Conservation (phyloP, 2,329 filamentous ascomycete genomes). For the Nectriaceae sp. region DNA sequence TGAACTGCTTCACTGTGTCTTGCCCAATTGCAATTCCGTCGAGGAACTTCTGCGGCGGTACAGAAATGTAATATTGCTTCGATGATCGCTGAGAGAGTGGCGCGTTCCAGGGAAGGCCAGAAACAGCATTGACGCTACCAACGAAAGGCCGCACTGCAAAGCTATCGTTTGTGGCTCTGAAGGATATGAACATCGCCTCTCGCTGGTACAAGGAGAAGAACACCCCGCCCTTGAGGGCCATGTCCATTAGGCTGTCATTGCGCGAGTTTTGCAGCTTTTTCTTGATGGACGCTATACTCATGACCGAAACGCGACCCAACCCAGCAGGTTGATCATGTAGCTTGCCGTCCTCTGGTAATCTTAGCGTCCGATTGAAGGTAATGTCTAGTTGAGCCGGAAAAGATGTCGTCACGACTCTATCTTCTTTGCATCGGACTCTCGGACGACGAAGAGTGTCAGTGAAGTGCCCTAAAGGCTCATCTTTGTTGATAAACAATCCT, state of each 20-base stretch:
- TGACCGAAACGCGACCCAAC: constrained; percentile 6
- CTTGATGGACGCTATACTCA: not conserved
- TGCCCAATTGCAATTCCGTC: constrained; percentile 8
- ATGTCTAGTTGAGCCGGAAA: constrained; percentile 8
- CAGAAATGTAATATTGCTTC: constrained; percentile 8
- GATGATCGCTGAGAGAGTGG: not conserved
- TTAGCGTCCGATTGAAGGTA: constrained; percentile 8
- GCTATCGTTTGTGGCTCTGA: constrained; percentile 3
- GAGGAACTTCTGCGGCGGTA: constrained; percentile 7
- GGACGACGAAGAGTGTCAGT: not conserved
- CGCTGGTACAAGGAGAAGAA: constrained; percentile 15
- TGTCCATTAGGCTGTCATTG: constrained; percentile 7
- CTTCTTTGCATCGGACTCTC: not conserved
- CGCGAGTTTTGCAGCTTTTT: constrained; percentile 4
- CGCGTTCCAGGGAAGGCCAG: constrained; percentile 3
- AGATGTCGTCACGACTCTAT: constrained; percentile 1
- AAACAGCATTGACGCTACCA: constrained; percentile 9
- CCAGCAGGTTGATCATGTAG: constrained; percentile 2
- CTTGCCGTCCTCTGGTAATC: constrained; percentile 4
- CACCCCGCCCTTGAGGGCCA: constrained; percentile 9
- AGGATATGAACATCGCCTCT: constrained; percentile 11
- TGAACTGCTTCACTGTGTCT: constrained; percentile 8
- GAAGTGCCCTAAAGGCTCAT: constrained; percentile 1
- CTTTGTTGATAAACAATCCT: constrained; percentile 1
- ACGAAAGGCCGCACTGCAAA: constrained; percentile 8